A percentile compares a stretch with the other conserved stretches of the same genome.
These are phyloP conservation scores for Chenopodium album DNA, from an alignment of 148 eudicot genomes.

Conservation along the genomic window DNA sequence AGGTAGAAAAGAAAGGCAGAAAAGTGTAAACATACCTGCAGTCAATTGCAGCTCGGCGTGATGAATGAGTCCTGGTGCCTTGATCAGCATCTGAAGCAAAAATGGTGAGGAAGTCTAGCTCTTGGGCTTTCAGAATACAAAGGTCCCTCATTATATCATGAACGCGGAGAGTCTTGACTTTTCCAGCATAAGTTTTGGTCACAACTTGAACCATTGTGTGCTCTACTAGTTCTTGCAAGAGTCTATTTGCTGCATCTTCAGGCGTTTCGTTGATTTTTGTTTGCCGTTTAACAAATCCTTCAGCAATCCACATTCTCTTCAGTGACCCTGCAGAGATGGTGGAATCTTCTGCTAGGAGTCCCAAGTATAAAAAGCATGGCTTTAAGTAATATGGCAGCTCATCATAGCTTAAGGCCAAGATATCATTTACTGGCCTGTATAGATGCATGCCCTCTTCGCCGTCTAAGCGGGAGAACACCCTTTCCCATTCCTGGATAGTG, in stretches of 20 bases:
- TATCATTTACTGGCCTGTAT: conserved; percentile 25
- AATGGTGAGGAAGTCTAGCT: conserved; percentile 17
- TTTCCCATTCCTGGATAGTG: conserved; percentile 19
- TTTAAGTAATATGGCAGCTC: conserved; percentile 22
- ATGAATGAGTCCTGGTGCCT: not conserved
- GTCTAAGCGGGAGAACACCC: not conserved
- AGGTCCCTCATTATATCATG: conserved; percentile 44
- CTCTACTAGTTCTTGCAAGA: conserved; percentile 28
- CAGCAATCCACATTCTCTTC: conserved; percentile 32
- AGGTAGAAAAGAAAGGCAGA: too few relatives aligned
- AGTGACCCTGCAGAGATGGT: conserved; percentile 19
- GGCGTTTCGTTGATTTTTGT: not conserved
- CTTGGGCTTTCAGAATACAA: conserved; percentile 27
- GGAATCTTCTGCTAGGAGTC: conserved; percentile 23
- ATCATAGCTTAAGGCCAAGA: conserved; percentile 24
- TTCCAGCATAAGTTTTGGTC: conserved; percentile 18
- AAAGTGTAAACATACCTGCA: not conserved
- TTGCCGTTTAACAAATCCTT: conserved; percentile 16
- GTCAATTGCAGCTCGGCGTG: conserved; percentile 24
- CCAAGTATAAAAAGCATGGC: conserved; percentile 36
- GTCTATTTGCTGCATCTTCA: conserved; percentile 26
- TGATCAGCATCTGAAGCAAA: not conserved
- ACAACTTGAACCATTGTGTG: conserved; percentile 32
- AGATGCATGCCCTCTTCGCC: not conserved
- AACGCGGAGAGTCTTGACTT: conserved; percentile 18